Evolutionary conservation across 1,284 basidiomycete genomes (phyloP), one percentile per base, ranked within the genome.

Genomic region (Naganishia cerealis): DNA sequence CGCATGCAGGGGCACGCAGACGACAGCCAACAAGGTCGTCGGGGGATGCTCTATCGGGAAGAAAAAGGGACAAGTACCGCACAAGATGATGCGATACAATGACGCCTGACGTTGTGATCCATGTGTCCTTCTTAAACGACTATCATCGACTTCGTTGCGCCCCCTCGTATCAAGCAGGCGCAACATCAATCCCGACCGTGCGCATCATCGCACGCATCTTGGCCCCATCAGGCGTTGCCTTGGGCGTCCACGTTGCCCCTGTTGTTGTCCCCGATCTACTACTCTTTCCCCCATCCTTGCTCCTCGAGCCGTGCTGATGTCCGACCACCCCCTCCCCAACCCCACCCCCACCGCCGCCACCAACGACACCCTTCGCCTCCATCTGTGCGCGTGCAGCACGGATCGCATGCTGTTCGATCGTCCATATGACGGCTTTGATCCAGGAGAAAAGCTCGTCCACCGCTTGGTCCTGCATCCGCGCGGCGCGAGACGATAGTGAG

Each of bases 351-450:
- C 15, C 42, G 18, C 12, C 29, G 21, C 36, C 36, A 24, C 21
- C 40, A 24, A 26, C 39, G 13, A 48, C 46, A 10, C 56, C 56
- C 26, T 67, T 67, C 3, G 48, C 56, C 39, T 57, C 56, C 65
- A 67, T 67, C 38, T 63, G 59, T 43, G 61, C 50, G n/a, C 61
- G 67, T 21, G 59, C 67, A 4, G 67, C 56, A 12, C 67, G 67
- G 24, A 68, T 65, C 12, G 79, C 79, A 18, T 78, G 77, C 71
- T 81, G 79, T 69, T 80, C 79, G 54, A 79, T 80, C 36, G 79
- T 78, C 79, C 79, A 81, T 36, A 80, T 78, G 56, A 80, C 78
- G 1, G 78, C 76, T 72, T 81, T 81, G 62, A 81, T 80, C 79
- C 79, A 81, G 68, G 78, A 78, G 75, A 81, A 81, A 33, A 81